Evolutionary conservation across 106 monocot genomes (phyloP).

Genomic region (Platanthera zijinensis): DNA sequence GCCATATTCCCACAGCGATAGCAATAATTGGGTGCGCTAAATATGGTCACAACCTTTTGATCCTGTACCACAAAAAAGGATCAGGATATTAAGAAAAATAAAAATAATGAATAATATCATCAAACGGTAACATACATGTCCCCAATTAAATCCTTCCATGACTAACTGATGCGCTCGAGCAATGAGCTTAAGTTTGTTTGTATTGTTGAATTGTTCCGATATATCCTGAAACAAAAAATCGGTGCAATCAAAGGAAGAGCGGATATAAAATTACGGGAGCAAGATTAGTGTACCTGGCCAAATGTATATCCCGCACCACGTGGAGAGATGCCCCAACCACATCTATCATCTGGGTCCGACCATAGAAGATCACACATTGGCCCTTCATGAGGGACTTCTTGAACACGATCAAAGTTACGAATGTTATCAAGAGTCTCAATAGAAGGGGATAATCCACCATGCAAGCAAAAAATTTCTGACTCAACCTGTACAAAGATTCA

Average conservation of each 20-base stretch:
- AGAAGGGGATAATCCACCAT: conserved; percentile 80
- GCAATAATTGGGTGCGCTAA: conserved; percentile 99
- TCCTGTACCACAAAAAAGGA: conserved; percentile 41
- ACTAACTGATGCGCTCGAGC: conserved; percentile 99
- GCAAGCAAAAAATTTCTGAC: conserved; percentile 91
- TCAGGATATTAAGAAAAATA: not conserved
- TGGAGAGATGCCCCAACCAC: conserved; percentile 90
- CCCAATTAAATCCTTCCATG: conserved; percentile 99
- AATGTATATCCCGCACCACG: conserved; percentile 93
- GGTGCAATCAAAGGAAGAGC: not conserved
- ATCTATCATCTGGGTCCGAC: conserved; percentile 90
- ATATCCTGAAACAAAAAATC: conserved; percentile 63
- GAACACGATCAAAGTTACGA: conserved; percentile 78
- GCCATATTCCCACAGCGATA: conserved; percentile 99
- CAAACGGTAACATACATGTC: conserved; percentile 48
- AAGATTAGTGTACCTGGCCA: conserved; percentile 46
- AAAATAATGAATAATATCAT: not conserved
- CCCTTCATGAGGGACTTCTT: conserved; percentile 91
- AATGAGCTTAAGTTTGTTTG: conserved; percentile 90
- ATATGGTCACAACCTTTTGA: conserved; percentile 99
- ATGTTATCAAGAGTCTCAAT: conserved; percentile 86
- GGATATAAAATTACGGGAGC: too few species aligned
- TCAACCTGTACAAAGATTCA: conserved; percentile 38
- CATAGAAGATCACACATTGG: conserved; percentile 88
- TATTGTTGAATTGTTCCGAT: conserved; percentile 98